These are phyloP conservation scores for Dendrobium catenatum DNA, from an alignment of 106 monocot species.

Conservation along the genomic window DNA sequence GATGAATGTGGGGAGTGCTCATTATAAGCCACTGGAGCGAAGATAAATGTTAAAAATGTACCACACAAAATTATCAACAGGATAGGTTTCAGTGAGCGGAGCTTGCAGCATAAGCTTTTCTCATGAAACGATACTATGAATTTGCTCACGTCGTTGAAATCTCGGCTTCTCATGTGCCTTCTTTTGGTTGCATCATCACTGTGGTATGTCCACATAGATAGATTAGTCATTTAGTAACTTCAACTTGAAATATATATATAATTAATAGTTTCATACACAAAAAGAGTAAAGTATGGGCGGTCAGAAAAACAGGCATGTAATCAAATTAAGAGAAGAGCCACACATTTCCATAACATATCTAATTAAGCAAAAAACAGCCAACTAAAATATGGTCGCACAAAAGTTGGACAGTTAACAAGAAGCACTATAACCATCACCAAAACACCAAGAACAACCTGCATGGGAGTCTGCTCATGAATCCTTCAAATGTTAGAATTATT, in stretches of 20 bases:
- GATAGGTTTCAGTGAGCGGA: conserved; percentile 38
- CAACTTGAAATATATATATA: not conserved
- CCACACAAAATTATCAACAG: conserved; percentile 52
- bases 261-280: not conserved
- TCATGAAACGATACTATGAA: conserved; percentile 22
- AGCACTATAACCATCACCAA: no score
- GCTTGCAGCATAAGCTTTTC: conserved; percentile 37
- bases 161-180: conserved; percentile 28
- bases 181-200: conserved; percentile 51
- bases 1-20: conserved; percentile 19
- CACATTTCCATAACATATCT: not conserved
- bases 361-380: not conserved
- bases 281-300: not conserved
- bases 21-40: conserved; percentile 36
- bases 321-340: not conserved
- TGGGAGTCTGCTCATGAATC: no score
- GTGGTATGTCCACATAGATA: not conserved
- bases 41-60: conserved; percentile 38
- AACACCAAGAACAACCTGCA: no score
- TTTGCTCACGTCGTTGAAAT: conserved; percentile 37
- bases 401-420: not conserved
- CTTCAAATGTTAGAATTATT: no score
- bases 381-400: not conserved
- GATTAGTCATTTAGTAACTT: not conserved
- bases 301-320: not conserved